Evolutionary conservation across 1,284 basidiomycete genomes (phyloP).

Genomic region (Veloporphyrellus conicus): DNA sequence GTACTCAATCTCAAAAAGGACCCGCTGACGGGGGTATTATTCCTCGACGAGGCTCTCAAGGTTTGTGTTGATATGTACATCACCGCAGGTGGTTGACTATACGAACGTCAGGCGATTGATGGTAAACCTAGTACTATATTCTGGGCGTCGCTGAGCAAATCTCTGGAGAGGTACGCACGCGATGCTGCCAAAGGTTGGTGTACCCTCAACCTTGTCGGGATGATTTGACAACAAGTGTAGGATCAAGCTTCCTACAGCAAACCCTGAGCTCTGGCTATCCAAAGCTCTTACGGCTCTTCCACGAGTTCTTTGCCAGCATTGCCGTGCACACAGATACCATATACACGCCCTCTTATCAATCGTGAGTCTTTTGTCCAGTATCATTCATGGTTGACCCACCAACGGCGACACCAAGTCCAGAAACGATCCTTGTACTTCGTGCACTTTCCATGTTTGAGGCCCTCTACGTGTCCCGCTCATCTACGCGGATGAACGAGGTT

Average conservation of each 20-base stretch:
- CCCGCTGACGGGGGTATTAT: constrained; percentile 68
- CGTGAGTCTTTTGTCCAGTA: constrained; percentile 42
- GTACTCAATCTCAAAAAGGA: constrained; percentile 88
- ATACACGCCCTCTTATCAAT: constrained; percentile 80
- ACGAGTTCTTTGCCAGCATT: constrained; percentile 94
- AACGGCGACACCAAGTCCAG: constrained; percentile 68
- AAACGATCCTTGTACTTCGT: constrained; percentile 83
- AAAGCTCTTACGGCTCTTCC: constrained; percentile 81
- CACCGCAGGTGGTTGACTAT: constrained; percentile 4
- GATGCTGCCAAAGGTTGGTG: constrained; percentile 68
- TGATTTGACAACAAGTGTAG: constrained; percentile 36
- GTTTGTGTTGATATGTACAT: constrained; percentile 36
- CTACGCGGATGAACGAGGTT: constrained; percentile 74
- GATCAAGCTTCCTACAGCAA: constrained; percentile 81
- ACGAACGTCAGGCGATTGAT: constrained; percentile 60
- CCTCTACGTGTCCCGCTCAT: constrained; percentile 80
- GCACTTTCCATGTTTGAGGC: constrained; percentile 80
- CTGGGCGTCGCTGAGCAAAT: constrained; percentile 79
- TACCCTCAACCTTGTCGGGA: neutral
- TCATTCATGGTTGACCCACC: constrained; percentile 44
- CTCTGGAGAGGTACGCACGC: constrained; percentile 75
- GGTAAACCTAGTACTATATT: constrained; percentile 87
- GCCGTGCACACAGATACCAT: constrained; percentile 91
- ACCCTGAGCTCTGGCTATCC: constrained; percentile 84
- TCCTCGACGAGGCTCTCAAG: constrained; percentile 90